Evolutionary conservation across 805 yeast species (phyloP).

Genomic region (Candida manassasensis): DNA sequence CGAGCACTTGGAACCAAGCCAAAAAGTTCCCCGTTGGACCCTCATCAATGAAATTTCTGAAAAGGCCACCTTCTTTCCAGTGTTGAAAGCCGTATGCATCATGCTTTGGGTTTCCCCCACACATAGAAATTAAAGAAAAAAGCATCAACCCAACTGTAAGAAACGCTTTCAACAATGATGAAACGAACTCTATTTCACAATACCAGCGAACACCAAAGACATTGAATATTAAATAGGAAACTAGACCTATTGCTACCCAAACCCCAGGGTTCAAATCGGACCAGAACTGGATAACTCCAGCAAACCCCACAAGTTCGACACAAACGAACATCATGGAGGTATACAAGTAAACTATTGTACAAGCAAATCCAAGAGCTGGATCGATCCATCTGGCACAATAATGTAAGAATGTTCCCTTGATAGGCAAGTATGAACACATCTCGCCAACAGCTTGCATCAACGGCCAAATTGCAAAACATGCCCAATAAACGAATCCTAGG

Average conservation of each 20-base stretch:
- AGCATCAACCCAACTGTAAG: slow-evolving; percentile 30
- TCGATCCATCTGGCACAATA: slow-evolving; percentile 32
- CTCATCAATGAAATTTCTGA: slow-evolving; percentile 20
- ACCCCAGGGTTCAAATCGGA: slow-evolving; percentile 28
- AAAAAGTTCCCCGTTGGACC: slow-evolving; percentile 32
- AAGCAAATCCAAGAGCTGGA: slow-evolving; percentile 34
- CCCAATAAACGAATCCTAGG: slow-evolving; percentile 26
- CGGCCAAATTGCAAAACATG: slow-evolving; percentile 29
- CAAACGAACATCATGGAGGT: slow-evolving; percentile 31
- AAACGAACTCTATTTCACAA: slow-evolving; percentile 42
- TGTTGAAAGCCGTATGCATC: slow-evolving; percentile 32
- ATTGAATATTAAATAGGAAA: slow-evolving; percentile 25
- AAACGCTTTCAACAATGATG: slow-evolving; percentile 30
- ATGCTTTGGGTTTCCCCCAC: slow-evolving; percentile 34
- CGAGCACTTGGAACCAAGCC: slow-evolving; percentile 29
- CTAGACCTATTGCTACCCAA: slow-evolving; percentile 25
- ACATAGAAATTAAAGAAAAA: slow-evolving; percentile 30
- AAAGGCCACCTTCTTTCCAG: slow-evolving; percentile 32
- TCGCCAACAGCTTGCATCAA: slow-evolving; percentile 35
- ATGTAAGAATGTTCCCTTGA: slow-evolving; percentile 32
- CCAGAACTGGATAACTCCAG: slow-evolving; percentile 28
- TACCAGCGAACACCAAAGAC: slow-evolving; percentile 29
- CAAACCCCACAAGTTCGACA: slow-evolving; percentile 29
- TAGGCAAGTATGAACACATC: slow-evolving; percentile 34
- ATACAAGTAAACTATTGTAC: slow-evolving; percentile 29